Base-by-base conservation (phyloP, 148 eudicot genomes). In the Silene uniflora region DNA sequence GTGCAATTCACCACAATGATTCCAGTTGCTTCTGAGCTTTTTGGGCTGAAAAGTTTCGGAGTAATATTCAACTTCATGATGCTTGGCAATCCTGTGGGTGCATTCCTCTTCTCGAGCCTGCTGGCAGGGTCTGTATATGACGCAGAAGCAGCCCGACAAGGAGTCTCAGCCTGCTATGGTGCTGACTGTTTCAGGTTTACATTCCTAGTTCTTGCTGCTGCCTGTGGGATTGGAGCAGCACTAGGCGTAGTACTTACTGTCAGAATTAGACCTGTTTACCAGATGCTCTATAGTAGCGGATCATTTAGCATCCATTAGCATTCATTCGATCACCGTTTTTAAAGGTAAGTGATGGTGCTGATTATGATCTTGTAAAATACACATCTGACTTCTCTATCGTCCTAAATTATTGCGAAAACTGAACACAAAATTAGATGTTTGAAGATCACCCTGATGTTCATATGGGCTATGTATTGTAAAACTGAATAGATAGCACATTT, bases 1-100 rank as follows among this genome's bases (percentile, higher is more conserved):
- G 89, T 92, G 73, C 99, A 96, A 81, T 91, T 91, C 69, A 88
- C 90, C 16, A 86, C 93, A 67, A 92, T 91, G 98, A 91, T 96
- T 70, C 99, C 99, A 79, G 92, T 98, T 9, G 85, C 85, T 42
- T 92, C 98, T 0, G 97, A 96, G 84, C 89, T 96, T 35, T 95
- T 95, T 61, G 99, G 99, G 13, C 83, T 95, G 77, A 89, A 78
- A 75, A 81, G 91, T 80, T 92, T 96, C 71, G 99, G 99, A 59
- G 82, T 96, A 63, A 92, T 96, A 10, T 92, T 80, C 83, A 96
- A 92, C 85, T 92, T 96, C 79, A 89, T 96, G 87, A 86, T 77
- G 73, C 85, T 96, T 1, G 99, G 94, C 27, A 89, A 92, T 75
- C 99, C 99, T 19, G 44, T 87, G 8, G 99, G 98, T 21, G 99